These are phyloP conservation scores for Kwoniella sp. DNA, from an alignment of 768 basidiomycete genomes.

Conservation along the genomic window DNA sequence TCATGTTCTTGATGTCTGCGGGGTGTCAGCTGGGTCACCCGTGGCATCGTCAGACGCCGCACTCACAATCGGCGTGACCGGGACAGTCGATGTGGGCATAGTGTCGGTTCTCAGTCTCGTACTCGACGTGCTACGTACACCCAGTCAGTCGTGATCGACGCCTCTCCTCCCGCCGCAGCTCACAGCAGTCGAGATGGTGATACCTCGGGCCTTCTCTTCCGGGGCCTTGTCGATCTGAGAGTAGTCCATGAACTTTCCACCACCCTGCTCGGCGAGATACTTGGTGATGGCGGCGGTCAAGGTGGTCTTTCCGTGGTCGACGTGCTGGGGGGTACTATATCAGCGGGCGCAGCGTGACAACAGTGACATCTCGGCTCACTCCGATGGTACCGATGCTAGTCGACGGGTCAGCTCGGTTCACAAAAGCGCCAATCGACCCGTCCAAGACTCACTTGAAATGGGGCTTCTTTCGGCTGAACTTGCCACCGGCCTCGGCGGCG, in stretches of 20 bases:
- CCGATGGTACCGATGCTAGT: slow-evolving; percentile 52
- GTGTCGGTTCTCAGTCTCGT: slow-evolving; percentile 82
- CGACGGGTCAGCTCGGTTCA: no score
- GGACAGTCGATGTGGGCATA: slow-evolving; percentile 99
- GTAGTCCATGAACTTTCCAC: slow-evolving; percentile 84
- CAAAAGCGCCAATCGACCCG: no score
- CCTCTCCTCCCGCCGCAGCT: neutral
- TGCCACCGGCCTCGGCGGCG: slow-evolving; percentile 48
- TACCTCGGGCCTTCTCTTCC: slow-evolving; percentile 98
- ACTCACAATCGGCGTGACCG: slow-evolving; percentile 50
- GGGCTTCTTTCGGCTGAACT: slow-evolving; percentile 49
- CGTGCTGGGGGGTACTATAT: slow-evolving; percentile 38
- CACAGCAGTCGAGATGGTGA: slow-evolving; percentile 90
- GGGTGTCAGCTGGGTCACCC: neutral
- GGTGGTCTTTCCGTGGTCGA: slow-evolving; percentile 53
- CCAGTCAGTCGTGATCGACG: neutral
- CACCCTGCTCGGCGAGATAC: slow-evolving; percentile 71
- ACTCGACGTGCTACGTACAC: slow-evolving; percentile 72
- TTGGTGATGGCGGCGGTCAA: slow-evolving; percentile 62
- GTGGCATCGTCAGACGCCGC: slow-evolving; percentile 53
- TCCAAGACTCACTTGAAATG: slow-evolving; percentile 52
- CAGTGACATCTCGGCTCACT: slow-evolving; percentile 26
- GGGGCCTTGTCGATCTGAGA: slow-evolving; percentile 97
- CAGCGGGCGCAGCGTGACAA: neutral
- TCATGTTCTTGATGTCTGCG: slow-evolving; percentile 72